Conservation (phyloP, 768 basidiomycete species). For the Agrocybe pediades region DNA sequence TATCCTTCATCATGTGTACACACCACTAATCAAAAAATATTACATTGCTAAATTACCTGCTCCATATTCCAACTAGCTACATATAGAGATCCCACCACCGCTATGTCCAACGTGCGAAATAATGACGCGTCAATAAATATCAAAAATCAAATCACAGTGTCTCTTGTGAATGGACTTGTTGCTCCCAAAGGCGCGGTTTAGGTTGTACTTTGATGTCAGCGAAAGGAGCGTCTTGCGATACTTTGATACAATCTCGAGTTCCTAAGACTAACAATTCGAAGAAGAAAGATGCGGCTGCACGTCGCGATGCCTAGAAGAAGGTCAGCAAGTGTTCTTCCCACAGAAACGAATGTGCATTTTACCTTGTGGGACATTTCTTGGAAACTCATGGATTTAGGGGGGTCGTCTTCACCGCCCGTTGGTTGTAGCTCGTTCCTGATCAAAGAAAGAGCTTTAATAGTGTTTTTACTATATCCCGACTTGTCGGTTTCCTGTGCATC, state of each 20-base stretch:
- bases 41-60: not conserved
- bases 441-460: slow-evolving; percentile 78
- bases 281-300: slow-evolving; percentile 95
- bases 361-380: slow-evolving; percentile 79
- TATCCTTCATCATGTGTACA: not conserved
- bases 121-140: not conserved
- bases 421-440: slow-evolving; percentile 73
- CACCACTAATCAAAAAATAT: not conserved
- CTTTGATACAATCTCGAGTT: slow-evolving; percentile 86
- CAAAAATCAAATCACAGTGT: not conserved
- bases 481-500: slow-evolving; percentile 50
- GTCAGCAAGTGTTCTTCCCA: not conserved
- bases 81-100: no score
- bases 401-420: slow-evolving; percentile 39
- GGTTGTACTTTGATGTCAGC: slow-evolving; percentile 84
- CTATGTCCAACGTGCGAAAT: no score
- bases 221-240: slow-evolving; percentile 74
- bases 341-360: slow-evolving; percentile 6
- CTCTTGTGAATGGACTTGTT: slow-evolving; percentile 23
- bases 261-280: slow-evolving; percentile 95
- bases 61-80: not conserved
- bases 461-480: slow-evolving; percentile 87
- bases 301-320: slow-evolving; percentile 70
- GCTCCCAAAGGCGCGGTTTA: slow-evolving; percentile 87
- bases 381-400: slow-evolving; percentile 74